Conservation (phyloP, 257 asterid genomes). For the Solanum sejunctum region DNA sequence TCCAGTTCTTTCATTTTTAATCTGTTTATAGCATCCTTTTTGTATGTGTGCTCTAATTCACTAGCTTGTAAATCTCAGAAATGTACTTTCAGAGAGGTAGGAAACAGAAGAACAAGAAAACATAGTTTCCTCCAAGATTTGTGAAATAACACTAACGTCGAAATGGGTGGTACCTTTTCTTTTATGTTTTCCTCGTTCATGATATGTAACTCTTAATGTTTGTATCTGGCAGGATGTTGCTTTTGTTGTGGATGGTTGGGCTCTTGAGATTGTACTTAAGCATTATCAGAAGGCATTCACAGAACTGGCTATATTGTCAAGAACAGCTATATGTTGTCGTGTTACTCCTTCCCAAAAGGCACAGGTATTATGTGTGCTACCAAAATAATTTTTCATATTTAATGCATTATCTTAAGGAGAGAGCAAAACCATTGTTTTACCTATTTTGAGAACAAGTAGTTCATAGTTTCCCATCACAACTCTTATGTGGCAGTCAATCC, state of each 20-base stretch:
- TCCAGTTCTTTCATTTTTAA: background rate
- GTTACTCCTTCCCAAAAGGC: slow-evolving; percentile 99
- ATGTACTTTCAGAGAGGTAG: background rate
- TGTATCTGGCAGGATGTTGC: slow-evolving; percentile 68
- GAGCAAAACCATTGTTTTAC: background rate
- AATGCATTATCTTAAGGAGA: background rate
- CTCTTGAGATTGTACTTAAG: slow-evolving; percentile 94
- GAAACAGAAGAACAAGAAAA: background rate
- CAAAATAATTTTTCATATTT: background rate
- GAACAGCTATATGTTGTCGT: slow-evolving; percentile 97
- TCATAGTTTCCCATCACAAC: background rate
- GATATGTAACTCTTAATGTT: background rate
- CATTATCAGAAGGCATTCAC: slow-evolving; percentile 78
- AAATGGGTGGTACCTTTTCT: background rate
- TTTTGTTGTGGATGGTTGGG: slow-evolving; percentile 99
- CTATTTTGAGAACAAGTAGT: background rate
- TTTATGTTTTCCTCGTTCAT: background rate
- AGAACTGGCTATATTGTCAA: slow-evolving; percentile 86
- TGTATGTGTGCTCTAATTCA: background rate
- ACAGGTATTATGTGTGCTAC: slow-evolving; percentile 43
- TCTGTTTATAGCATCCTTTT: background rate
- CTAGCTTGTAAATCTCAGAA: background rate
- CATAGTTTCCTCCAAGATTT: background rate
- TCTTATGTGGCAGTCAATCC: background rate
- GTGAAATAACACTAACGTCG: background rate